Conservation (phyloP, 306 rosid species). For the Potentilla sterilis region DNA sequence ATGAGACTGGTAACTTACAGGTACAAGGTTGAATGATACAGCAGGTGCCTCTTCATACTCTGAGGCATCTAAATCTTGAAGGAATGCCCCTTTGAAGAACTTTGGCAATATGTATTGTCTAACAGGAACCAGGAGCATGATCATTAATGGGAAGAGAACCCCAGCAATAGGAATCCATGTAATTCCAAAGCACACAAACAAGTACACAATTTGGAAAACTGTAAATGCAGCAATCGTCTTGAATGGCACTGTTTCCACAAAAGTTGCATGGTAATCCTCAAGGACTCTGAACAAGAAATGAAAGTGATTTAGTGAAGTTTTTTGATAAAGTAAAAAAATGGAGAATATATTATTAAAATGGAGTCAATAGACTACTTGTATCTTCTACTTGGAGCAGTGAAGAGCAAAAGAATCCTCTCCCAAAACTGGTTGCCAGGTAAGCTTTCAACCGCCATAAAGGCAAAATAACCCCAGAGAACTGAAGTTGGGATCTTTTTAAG, state of each 20-base stretch:
- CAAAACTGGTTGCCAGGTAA: slow-evolving; percentile 83
- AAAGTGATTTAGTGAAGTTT: slow-evolving; percentile 14
- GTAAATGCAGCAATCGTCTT: slow-evolving; percentile 65
- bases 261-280: slow-evolving; percentile 62
- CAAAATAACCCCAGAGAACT: slow-evolving; percentile 82
- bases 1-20: slow-evolving; percentile 37
- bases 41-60: slow-evolving; percentile 70
- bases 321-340: background rate
- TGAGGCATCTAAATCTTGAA: slow-evolving; percentile 80
- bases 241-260: slow-evolving; percentile 72
- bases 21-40: slow-evolving; percentile 40
- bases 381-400: slow-evolving; percentile 71
- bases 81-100: slow-evolving; percentile 68
- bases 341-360: slow-evolving; percentile 4
- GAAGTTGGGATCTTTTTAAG: slow-evolving; percentile 78
- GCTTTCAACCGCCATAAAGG: slow-evolving; percentile 84
- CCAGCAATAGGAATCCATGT: slow-evolving; percentile 84
- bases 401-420: slow-evolving; percentile 67
- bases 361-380: slow-evolving; percentile 50
- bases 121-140: slow-evolving; percentile 86
- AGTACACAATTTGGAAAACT: slow-evolving; percentile 60
- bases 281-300: slow-evolving; percentile 43
- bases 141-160: slow-evolving; percentile 74
- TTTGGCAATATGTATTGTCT: slow-evolving; percentile 79
- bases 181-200: slow-evolving; percentile 72